Conservation (phyloP, 805 yeast species). For the Naumovozyma dairenensis region DNA sequence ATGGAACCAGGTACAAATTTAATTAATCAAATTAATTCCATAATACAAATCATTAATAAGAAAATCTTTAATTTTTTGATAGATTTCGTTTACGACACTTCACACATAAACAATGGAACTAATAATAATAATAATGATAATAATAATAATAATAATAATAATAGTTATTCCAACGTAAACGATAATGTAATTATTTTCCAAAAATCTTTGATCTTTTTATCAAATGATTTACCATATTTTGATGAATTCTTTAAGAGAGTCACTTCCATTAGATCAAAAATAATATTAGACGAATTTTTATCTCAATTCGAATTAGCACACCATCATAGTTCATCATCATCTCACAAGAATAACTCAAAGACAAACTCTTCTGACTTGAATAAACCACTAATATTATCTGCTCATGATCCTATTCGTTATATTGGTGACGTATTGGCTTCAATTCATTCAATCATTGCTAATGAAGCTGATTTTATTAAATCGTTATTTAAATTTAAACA, state of each 20-base stretch:
- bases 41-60: constrained; percentile 45
- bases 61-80: constrained; percentile 39
- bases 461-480: constrained; percentile 70
- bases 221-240: constrained; percentile 41
- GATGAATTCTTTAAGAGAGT: constrained; percentile 52
- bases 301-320: constrained; percentile 41
- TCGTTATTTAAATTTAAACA: constrained; percentile 49
- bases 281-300: constrained; percentile 56
- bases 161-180: not conserved
- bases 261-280: constrained; percentile 58
- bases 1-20: constrained; percentile 56
- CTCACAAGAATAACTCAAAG: no score
- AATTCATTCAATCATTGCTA: constrained; percentile 75
- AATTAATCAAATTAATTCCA: constrained; percentile 44
- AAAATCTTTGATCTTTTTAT: constrained; percentile 27
- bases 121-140: constrained; percentile 9
- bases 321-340: no score
- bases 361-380: constrained; percentile 12
- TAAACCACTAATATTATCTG: constrained; percentile 50
- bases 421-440: constrained; percentile 84
- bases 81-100: constrained; percentile 23
- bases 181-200: constrained; percentile 21
- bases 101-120: constrained; percentile 10
- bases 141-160: constrained; percentile 7
- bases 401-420: constrained; percentile 73